A percentile compares a stretch with the other conserved stretches of the same genome.
Evolutionary conservation across 352 stramenopile species (phyloP).

Genomic region (Phytopythium vexans): DNA sequence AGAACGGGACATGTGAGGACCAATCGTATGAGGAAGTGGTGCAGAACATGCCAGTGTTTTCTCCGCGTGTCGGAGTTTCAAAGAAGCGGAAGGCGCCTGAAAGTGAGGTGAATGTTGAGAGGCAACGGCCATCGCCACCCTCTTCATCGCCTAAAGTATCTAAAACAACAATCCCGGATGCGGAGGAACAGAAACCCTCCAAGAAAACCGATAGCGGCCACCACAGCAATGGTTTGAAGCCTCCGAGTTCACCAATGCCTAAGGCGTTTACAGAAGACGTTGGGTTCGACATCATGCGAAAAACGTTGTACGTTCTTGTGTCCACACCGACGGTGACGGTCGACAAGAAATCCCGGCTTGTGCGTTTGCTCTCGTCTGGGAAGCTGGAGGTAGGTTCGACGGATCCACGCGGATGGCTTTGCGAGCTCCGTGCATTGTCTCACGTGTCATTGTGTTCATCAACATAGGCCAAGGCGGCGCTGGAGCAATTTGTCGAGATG

Average conservation of each 20-base stretch:
- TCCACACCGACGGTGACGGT: constrained; percentile 31
- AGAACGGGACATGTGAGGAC: constrained; percentile 49
- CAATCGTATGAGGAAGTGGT: constrained; percentile 60
- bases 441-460: neutral
- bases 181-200: constrained; percentile 17
- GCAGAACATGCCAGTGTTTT: constrained; percentile 46
- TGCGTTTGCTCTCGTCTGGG: constrained; percentile 26
- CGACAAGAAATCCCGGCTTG: constrained; percentile 22
- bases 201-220: neutral
- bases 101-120: constrained; percentile 4
- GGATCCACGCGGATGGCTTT: neutral
- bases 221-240: too few species aligned
- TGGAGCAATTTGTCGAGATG: constrained; percentile 46
- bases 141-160: constrained; percentile 7
- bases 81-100: constrained; percentile 44
- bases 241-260: neutral
- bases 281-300: constrained; percentile 54
- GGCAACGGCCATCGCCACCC: constrained; percentile 5
- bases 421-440: neutral
- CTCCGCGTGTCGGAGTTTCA: constrained; percentile 16
- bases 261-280: constrained; percentile 9
- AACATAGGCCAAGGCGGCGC: constrained; percentile 40
- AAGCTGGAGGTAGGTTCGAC: constrained; percentile 31
- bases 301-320: constrained; percentile 51
- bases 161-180: constrained; percentile 6